Base-by-base conservation (phyloP, 2,329 filamentous ascomycete species). In the Aspergillus alliaceus region DNA sequence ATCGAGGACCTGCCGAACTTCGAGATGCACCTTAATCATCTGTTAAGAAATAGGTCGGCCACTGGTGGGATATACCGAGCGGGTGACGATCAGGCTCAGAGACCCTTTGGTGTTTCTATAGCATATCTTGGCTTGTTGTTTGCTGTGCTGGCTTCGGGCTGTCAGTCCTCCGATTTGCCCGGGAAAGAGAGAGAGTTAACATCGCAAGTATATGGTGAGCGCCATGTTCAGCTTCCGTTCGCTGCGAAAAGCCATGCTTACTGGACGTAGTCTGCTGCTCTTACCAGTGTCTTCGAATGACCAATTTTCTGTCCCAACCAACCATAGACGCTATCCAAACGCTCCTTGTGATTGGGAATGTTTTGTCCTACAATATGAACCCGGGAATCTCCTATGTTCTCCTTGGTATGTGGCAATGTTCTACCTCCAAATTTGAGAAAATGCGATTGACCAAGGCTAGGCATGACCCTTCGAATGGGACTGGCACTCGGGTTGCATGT, bases 351-450 rank as follows among this genome's bases (percentile, higher is more conserved):
- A 84, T 87, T 29, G 83, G 84, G 49, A 86, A 86, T 63, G 84
- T 85, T 24, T 76, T 85, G 29, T 84, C 83, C 1, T 85, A 85
- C 66, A 85, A 85, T 61, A 85, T 85, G 83, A 87, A 87, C 58
- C 84, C 85, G 8, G 85, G 85, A 2, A 84, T 86, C 18, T 83
- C 84, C 4, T 87, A 86, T 77, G 83, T 84, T 25, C 69, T 87
- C 14, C 80, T 84, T 46, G 82, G 77, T 72, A 66, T 42, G 66
- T 54, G 7, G 29, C 22, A 4, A 3, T 46, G n/a, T 54, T 25
- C 15, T 3, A 29, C n/a, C 42, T 40, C 32, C 25, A 12, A 22
- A 15, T 29, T 24, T 29, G 7, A 12, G n/a, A 31, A 12, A 20
- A 24, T 14, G 31, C 9, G 6, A 48, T 56, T 62, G 54, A 63